Evolutionary conservation across 2,329 filamentous ascomycete genomes (phyloP).

Genomic region (Ceratocystis diversiconidia): DNA sequence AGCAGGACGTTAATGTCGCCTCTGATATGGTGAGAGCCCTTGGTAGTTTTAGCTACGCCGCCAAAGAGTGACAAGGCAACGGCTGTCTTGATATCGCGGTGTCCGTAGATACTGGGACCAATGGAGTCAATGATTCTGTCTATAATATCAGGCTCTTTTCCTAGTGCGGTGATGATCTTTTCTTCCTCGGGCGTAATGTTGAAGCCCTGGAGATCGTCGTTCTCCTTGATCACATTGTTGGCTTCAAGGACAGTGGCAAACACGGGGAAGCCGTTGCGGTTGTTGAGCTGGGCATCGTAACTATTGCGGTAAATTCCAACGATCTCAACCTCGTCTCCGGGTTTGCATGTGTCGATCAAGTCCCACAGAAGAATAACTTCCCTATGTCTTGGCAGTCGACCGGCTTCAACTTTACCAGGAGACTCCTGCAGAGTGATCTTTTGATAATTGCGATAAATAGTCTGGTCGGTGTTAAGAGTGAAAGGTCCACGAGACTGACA

Average conservation of each 20-base stretch:
- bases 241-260: constrained; percentile 96
- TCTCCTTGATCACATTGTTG: constrained; percentile 91
- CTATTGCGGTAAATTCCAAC: constrained; percentile 97
- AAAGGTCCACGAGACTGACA: constrained; percentile 94
- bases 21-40: constrained; percentile 77
- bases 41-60: constrained; percentile 81
- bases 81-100: constrained; percentile 93
- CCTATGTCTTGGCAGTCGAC: constrained; percentile 79
- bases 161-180: constrained; percentile 73
- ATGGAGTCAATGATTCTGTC: constrained; percentile 90
- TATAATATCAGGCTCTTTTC: constrained; percentile 77
- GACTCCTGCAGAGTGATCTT: constrained; percentile 96
- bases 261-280: constrained; percentile 95
- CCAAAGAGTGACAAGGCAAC: constrained; percentile 89
- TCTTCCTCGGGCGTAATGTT: constrained; percentile 90
- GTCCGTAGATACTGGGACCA: constrained; percentile 93
- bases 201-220: constrained; percentile 95
- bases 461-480: constrained; percentile 91
- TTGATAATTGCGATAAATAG: constrained; percentile 96
- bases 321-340: constrained; percentile 92
- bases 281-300: constrained; percentile 94
- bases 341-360: constrained; percentile 90
- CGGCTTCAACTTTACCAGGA: constrained; percentile 88
- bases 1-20: constrained; percentile 97
- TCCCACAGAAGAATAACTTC: constrained; percentile 96